phyloP scores from a whole-genome alignment of 257 asterid genomes.

The Salvia splendens region DNA sequence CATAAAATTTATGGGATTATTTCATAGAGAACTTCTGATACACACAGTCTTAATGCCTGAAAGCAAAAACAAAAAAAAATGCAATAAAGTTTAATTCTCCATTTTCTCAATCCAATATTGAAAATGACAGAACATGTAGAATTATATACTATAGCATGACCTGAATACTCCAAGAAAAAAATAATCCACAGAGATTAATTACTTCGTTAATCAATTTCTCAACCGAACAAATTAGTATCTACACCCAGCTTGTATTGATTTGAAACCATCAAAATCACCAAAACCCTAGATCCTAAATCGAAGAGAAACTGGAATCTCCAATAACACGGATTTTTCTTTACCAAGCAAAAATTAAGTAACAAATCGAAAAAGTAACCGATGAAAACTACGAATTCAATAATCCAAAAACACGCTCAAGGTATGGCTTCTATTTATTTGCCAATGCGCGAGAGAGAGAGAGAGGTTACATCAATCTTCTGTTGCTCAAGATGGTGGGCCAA shows the following conservation, averaged over 20 bases:
- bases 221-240: not conserved
- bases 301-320: not conserved
- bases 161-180: not conserved
- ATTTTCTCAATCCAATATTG: not conserved
- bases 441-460: not conserved
- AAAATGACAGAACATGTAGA: not conserved
- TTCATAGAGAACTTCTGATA: not conserved
- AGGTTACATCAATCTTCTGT: constrained; percentile 48
- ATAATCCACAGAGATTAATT: not conserved
- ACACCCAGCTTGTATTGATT: not conserved
- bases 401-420: not conserved
- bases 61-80: too few species aligned
- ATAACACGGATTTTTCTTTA: not conserved
- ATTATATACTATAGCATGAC: not conserved
- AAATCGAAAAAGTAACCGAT: not conserved
- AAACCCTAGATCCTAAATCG: constrained; percentile 16
- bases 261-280: not conserved
- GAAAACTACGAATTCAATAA: constrained; percentile 4
- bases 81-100: not conserved
- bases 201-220: not conserved
- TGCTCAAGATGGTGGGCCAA: constrained; percentile 59
- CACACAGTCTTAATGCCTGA: not conserved
- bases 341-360: not conserved
- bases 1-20: too few species aligned
- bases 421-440: too few species aligned